These are phyloP conservation scores for Cucurbita maxima DNA, from an alignment of 306 rosid species.

Conservation along the genomic window DNA sequence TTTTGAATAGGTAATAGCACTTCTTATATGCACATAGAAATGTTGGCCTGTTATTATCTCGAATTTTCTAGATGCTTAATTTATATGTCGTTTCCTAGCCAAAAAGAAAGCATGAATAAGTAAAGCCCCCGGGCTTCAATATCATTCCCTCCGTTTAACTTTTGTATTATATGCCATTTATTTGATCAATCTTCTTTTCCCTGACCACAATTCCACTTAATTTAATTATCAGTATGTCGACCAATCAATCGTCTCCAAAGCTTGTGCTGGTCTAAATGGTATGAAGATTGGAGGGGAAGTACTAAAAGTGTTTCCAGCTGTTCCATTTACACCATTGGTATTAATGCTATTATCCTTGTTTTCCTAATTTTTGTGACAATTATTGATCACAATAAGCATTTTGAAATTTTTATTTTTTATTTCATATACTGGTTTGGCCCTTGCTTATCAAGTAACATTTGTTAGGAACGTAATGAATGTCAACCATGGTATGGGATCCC, in stretches of 20 bases:
- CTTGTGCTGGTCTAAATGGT: conserved; percentile 85
- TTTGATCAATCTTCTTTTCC: neutral
- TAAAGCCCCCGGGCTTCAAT: neutral
- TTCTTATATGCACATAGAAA: neutral
- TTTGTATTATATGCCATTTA: neutral
- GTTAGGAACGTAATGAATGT: conserved; percentile 39
- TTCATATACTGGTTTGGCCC: neutral
- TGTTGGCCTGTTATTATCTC: neutral
- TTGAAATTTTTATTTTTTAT: neutral
- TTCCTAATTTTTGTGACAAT: neutral
- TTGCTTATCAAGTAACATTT: conserved; percentile 7
- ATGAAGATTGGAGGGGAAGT: conserved; percentile 68
- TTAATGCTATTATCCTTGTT: conserved; percentile 1
- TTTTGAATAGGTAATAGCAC: neutral
- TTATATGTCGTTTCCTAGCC: neutral
- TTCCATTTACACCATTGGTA: conserved; percentile 41
- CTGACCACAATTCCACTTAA: conserved; percentile 15
- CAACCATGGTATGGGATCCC: conserved; percentile 51
- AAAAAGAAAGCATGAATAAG: neutral
- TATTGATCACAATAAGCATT: neutral
- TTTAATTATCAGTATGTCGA: conserved; percentile 52
- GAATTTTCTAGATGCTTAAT: neutral
- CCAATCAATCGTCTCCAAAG: conserved; percentile 60
- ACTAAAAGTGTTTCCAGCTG: conserved; percentile 61
- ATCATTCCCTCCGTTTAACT: neutral